Conservation (phyloP, 805 yeast genomes). For the Wickerhamiella dianesei region DNA sequence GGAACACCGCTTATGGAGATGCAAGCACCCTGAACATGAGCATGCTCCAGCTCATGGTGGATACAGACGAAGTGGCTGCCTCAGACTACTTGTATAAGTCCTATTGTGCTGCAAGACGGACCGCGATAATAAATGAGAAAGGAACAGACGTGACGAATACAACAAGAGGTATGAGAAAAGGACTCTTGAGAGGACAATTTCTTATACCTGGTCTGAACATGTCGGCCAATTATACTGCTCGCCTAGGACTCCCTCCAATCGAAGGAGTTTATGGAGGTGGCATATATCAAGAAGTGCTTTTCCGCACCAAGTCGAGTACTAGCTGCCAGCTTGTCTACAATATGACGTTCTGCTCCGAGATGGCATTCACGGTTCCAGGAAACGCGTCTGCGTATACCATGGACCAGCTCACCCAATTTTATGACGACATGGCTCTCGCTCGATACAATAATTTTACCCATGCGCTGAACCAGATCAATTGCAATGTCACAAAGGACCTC, state of each 20-base stretch:
- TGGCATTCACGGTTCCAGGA: conserved; percentile 79
- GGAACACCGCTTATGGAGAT: conserved; percentile 6
- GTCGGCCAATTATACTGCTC: conserved; percentile 51
- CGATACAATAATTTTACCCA: conserved; percentile 54
- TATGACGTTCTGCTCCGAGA: conserved; percentile 61
- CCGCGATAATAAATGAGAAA: conserved; percentile 29
- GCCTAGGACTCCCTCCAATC: conserved; percentile 30
- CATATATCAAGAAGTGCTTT: conserved; percentile 41
- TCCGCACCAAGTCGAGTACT: conserved; percentile 37
- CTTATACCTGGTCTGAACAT: conserved; percentile 45
- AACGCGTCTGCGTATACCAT: conserved; percentile 27
- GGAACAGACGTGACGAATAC: conserved; percentile 27
- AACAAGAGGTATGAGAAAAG: conserved; percentile 30
- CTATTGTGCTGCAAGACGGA: conserved; percentile 58
- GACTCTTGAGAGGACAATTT: conserved; percentile 41
- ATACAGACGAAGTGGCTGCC: background rate
- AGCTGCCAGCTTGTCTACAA: conserved; percentile 65
- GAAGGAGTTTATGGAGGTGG: conserved; percentile 40
- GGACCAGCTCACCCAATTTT: conserved; percentile 32
- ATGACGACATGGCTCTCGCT: conserved; percentile 48
- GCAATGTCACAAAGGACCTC: conserved; percentile 52
- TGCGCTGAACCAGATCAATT: conserved; percentile 62
- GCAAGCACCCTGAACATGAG: background rate
- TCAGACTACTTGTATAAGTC: conserved; percentile 33
- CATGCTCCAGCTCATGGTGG: background rate